Evolutionary conservation across 129 eudicot genomes (phyloP), one percentile per base, ranked within the genome.

Genomic region (Artemisia argyi): DNA sequence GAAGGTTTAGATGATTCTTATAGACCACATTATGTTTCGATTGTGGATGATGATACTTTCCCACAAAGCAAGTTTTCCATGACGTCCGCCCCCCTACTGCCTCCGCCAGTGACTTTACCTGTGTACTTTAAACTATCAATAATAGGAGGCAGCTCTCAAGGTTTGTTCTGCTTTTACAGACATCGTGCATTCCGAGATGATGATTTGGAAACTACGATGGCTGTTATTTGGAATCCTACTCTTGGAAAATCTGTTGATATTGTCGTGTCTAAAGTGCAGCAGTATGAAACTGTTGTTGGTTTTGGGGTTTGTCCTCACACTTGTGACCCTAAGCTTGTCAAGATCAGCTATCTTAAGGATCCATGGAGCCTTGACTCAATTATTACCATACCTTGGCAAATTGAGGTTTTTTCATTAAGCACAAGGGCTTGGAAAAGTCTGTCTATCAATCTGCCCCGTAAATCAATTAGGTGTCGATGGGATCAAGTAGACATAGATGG

Each of bases 261-360:
- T 58, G 30, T 18, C 0, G 63, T 58, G 15, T 35, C 63, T 58
- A 58, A 58, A 1, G 63, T 22, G 39, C 24, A 1, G 12, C 32
- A 11, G 1, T 58, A 2, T 20, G 1, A 8, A 22, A 58, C 63
- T 58, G 30, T 19, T 0, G 1, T 58, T 11, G 63, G 63, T 58
- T 58, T 22, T 58, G 63, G 63, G 39, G 39, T 20, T 20, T 18
- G 14, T 57, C 62, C 62, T 19, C 30, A 10, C 13, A 7, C 62
- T 57, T 18, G 63, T 58, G 62, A 57, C 63, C 63, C 63, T 58
- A 58, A 20, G 63, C 35, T 58, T 11, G 16, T 58, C 63, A 58
- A 58, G 63, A 58, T 58, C 13, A 11, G 6, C 3, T 20, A 10
- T 20, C 4, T 19, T 58, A 1, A 0, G 2, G 4, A 11, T 3